A percentile compares a stretch with the other conserved stretches of the same genome.
Evolutionary conservation across 805 yeast species (phyloP).

Genomic region (Hanseniaspora taiwanica): DNA sequence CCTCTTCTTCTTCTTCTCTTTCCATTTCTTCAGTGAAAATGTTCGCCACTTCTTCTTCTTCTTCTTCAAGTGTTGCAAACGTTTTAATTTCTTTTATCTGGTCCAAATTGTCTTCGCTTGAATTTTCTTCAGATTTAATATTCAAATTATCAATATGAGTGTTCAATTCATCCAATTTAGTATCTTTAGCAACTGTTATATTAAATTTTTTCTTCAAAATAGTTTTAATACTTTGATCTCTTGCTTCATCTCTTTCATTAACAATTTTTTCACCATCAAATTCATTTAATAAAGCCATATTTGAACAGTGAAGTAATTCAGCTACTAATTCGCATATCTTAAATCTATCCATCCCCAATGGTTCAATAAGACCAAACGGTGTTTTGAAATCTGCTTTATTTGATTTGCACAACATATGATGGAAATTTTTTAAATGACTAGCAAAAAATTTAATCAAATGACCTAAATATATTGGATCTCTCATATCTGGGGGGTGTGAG

Average conservation of each 20-base stretch:
- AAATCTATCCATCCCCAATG: conserved; percentile 86
- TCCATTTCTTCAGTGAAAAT: no score
- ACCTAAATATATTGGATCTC: conserved; percentile 91
- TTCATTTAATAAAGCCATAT: conserved; percentile 83
- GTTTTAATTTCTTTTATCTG: conserved; percentile 3
- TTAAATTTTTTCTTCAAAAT: conserved; percentile 2
- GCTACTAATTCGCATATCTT: conserved; percentile 89
- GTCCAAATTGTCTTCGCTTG: conserved; percentile 12
- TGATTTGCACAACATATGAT: conserved; percentile 38
- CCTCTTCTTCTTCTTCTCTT: no score
- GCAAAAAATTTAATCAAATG: conserved; percentile 70
- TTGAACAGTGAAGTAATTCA: conserved; percentile 87
- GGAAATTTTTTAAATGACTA: conserved; percentile 50
- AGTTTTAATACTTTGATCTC: conserved; percentile 22
- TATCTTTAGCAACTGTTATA: conserved; percentile 1
- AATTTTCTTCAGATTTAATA: conserved; percentile 10
- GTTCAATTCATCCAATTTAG: conserved; percentile 5
- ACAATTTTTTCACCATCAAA: conserved; percentile 56
- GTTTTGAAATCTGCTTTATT: conserved; percentile 26
- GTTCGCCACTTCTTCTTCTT: conserved; percentile 7
- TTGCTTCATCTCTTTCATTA: conserved; percentile 52
- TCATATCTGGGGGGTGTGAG: conserved; percentile 80
- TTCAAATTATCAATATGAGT: conserved; percentile 4
- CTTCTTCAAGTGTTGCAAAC: not conserved
- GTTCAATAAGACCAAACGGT: conserved; percentile 47